Conservation (phyloP, 495 filamentous ascomycete genomes). For the Usnea hakonensis region DNA sequence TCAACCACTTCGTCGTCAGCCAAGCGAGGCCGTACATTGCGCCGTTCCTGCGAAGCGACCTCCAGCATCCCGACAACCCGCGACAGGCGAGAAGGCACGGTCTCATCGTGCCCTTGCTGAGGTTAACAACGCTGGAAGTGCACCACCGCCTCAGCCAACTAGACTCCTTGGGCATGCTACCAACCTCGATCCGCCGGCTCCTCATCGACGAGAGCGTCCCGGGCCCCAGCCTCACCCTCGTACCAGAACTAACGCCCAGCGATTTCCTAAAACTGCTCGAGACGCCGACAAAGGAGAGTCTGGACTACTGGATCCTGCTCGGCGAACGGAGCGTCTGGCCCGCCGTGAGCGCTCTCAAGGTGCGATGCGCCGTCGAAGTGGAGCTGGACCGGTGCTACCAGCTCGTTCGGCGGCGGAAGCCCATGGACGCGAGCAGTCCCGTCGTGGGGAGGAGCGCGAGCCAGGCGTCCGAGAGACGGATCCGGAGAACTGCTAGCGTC, state of each 20-base stretch:
- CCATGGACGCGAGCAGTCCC: constrained; percentile 29
- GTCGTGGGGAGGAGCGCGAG: background rate
- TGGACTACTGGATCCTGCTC: constrained; percentile 78
- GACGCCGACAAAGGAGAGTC: constrained; percentile 62
- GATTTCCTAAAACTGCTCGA: constrained; percentile 75
- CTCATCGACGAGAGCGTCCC: constrained; percentile 84
- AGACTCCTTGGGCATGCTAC: constrained; percentile 67
- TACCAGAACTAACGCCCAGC: constrained; percentile 63
- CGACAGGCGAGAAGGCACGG: constrained; percentile 50
- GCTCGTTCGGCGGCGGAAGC: constrained; percentile 54
- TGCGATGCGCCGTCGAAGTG: constrained; percentile 80
- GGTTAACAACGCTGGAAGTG: constrained; percentile 65
- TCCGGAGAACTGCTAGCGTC: constrained; percentile 11
- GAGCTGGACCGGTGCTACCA: constrained; percentile 82
- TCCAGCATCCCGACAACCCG: constrained; percentile 61
- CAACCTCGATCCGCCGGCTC: constrained; percentile 60
- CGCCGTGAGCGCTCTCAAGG: constrained; percentile 71
- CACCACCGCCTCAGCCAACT: constrained; percentile 77
- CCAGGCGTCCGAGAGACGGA: background rate
- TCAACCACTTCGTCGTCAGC: constrained; percentile 79
- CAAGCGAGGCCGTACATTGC: constrained; percentile 72
- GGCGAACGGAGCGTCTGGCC: constrained; percentile 91
- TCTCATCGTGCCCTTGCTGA: constrained; percentile 54
- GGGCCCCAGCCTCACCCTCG: constrained; percentile 69
- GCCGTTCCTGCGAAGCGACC: constrained; percentile 77